phyloP scores from a whole-genome alignment of 345 rosid genomes.

The Ricinus communis region DNA sequence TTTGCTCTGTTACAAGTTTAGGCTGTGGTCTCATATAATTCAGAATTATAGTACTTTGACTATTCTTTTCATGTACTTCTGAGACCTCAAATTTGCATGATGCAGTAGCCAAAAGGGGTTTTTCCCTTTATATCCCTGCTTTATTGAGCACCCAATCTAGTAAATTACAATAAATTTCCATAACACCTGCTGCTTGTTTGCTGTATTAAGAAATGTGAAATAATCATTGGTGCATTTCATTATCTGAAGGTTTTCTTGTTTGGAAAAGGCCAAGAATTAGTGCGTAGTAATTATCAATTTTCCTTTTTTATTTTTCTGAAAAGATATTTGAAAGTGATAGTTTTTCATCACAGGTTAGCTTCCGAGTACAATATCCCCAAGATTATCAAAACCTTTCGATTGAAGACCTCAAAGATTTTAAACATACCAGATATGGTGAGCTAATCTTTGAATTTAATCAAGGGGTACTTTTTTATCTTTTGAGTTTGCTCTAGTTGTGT shows the following conservation, averaged over 20 bases:
- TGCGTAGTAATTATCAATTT: neutral
- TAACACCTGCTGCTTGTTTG: neutral
- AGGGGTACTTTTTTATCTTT: neutral
- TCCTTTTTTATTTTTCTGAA: neutral
- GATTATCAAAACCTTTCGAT: slow-evolving; percentile 83
- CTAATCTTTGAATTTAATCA: neutral
- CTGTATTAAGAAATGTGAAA: no score
- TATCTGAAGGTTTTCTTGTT: neutral
- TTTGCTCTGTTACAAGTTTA: neutral
- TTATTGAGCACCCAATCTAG: neutral
- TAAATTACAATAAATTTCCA: neutral
- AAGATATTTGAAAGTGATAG: slow-evolving; percentile 5
- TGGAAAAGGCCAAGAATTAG: neutral
- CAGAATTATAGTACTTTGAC: no score
- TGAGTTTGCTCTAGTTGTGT: slow-evolving; percentile 5
- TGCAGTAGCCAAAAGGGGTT: neutral
- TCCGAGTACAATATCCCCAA: slow-evolving; percentile 87
- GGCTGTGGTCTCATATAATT: neutral
- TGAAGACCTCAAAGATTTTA: slow-evolving; percentile 96
- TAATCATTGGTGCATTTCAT: no score
- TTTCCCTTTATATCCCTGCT: neutral
- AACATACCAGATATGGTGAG: slow-evolving; percentile 97
- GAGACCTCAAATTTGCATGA: neutral
- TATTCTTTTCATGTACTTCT: neutral
- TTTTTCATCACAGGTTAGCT: slow-evolving; percentile 69